A percentile compares a stretch with the other conserved stretches of the same genome.
phyloP scores from a whole-genome alignment of 2,329 filamentous ascomycete genomes.

The Ambrosiella cleistominuta region DNA sequence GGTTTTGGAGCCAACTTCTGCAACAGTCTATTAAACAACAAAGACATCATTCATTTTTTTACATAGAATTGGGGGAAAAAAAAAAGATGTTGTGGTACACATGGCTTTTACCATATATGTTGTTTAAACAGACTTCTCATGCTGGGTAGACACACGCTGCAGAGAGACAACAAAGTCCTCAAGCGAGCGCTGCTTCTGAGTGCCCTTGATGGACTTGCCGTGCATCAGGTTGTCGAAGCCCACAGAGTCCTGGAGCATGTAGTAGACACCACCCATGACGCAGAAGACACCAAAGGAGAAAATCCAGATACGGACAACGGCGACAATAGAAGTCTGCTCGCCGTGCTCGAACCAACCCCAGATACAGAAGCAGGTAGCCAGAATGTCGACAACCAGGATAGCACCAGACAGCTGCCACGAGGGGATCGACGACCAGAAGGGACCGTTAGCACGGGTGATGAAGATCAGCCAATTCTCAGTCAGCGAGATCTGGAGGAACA shows the following conservation, averaged over 20 bases:
- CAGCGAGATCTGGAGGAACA: conserved; percentile 80
- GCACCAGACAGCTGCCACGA: conserved; percentile 71
- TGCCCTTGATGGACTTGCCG: conserved; percentile 67
- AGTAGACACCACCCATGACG: conserved; percentile 55
- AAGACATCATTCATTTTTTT: not conserved
- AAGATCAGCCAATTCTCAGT: conserved; percentile 96
- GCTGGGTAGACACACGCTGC: conserved; percentile 78
- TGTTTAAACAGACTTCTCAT: conserved; percentile 66
- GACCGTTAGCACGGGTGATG: conserved; percentile 83
- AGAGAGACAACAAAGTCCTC: conserved; percentile 86
- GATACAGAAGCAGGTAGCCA: conserved; percentile 71
- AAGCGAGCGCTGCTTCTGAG: conserved; percentile 64
- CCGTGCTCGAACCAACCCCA: conserved; percentile 61
- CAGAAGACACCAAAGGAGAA: conserved; percentile 84
- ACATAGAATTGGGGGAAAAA: not conserved
- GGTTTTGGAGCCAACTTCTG: conserved; percentile 5
- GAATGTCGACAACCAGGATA: conserved; percentile 63
- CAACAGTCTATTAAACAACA: not conserved
- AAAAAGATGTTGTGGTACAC: no score
- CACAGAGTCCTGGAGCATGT: conserved; percentile 62
- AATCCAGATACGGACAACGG: conserved; percentile 77
- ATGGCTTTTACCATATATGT: not conserved
- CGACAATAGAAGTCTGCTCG: conserved; percentile 57
- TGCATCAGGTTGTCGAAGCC: conserved; percentile 90
- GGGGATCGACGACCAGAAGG: conserved; percentile 78